A percentile compares a stretch with the other conserved stretches of the same genome.
Conservation (phyloP, 2,329 filamentous ascomycete species). For the Phoma sp. region DNA sequence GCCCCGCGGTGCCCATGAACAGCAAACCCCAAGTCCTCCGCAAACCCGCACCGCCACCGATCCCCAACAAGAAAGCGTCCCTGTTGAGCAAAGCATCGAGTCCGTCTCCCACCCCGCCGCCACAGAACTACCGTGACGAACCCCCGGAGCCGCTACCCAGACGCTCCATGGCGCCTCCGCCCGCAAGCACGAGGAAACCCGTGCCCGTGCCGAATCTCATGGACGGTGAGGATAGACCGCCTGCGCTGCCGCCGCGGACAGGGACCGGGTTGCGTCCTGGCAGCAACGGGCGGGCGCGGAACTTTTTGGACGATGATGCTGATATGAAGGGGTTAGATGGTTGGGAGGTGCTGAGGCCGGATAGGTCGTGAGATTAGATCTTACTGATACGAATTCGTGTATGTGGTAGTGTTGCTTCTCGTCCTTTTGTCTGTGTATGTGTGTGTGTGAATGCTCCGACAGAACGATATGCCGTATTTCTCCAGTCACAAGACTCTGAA, state of each 20-base stretch:
- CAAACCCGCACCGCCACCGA: constrained; percentile 43
- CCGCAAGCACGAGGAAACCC: constrained; percentile 21
- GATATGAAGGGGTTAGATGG: constrained; percentile 43
- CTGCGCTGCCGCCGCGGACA: constrained; percentile 42
- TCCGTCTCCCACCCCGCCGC: constrained; percentile 16
- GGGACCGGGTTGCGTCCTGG: constrained; percentile 32
- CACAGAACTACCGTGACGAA: constrained; percentile 35
- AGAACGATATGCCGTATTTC: background rate
- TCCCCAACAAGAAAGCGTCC: constrained; percentile 44
- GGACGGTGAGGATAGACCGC: constrained; percentile 27
- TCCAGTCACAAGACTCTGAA: too few relatives aligned
- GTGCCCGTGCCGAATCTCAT: constrained; percentile 30
- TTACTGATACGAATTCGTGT: too few relatives aligned
- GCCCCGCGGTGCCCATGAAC: background rate
- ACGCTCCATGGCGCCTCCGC: constrained; percentile 37
- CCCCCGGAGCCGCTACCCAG: constrained; percentile 13
- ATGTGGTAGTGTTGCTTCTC: too few relatives aligned
- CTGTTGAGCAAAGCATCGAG: constrained; percentile 27
- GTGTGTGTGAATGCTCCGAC: too few relatives aligned
- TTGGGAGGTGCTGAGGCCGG: constrained; percentile 49
- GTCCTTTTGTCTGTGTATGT: too few relatives aligned
- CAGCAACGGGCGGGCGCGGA: constrained; percentile 29
- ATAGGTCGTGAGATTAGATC: background rate
- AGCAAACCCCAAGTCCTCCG: constrained; percentile 36
- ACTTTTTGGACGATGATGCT: constrained; percentile 45